phyloP scores from a whole-genome alignment of 2,329 filamentous ascomycete genomes.

The Trichothecium roseum region DNA sequence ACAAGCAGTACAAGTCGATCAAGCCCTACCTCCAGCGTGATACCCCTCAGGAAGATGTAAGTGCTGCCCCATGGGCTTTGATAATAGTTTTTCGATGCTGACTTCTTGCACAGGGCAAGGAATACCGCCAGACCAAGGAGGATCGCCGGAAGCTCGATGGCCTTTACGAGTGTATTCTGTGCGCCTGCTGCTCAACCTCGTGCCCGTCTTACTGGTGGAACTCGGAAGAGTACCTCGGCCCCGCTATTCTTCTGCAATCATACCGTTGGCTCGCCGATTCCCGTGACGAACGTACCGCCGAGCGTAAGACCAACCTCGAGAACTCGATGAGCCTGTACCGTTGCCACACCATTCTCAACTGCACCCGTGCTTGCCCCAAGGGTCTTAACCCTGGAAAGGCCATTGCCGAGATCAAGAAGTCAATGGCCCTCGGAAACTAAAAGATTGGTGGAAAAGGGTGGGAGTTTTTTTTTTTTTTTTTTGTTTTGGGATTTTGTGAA shows the following conservation, averaged over 20 bases:
- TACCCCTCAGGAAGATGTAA: constrained; percentile 71
- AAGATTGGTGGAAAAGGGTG: no score
- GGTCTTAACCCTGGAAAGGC: constrained; percentile 91
- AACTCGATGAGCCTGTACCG: constrained; percentile 99
- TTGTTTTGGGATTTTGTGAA: neutral
- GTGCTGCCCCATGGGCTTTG: constrained; percentile 21
- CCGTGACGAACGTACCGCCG: constrained; percentile 77
- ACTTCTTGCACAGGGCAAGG: constrained; percentile 60
- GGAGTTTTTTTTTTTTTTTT: neutral
- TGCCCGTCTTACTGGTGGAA: constrained; percentile 99
- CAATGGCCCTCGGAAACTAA: constrained; percentile 48
- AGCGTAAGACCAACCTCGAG: constrained; percentile 85
- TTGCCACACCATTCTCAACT: constrained; percentile 99
- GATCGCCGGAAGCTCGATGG: constrained; percentile 96
- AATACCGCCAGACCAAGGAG: constrained; percentile 81
- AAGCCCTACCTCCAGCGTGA: constrained; percentile 96
- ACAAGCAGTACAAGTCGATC: constrained; percentile 99
- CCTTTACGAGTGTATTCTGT: constrained; percentile 98
- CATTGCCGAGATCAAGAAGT: constrained; percentile 98
- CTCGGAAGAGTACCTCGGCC: constrained; percentile 94
- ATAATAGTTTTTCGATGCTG: constrained; percentile 3
- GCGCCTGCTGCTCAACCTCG: constrained; percentile 96
- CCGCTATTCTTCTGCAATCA: constrained; percentile 90
- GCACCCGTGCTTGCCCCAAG: constrained; percentile 96
- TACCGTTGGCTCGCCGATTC: constrained; percentile 97